phyloP scores from a whole-genome alignment of 805 yeast genomes.

The Kodamaea neixiangensis region DNA sequence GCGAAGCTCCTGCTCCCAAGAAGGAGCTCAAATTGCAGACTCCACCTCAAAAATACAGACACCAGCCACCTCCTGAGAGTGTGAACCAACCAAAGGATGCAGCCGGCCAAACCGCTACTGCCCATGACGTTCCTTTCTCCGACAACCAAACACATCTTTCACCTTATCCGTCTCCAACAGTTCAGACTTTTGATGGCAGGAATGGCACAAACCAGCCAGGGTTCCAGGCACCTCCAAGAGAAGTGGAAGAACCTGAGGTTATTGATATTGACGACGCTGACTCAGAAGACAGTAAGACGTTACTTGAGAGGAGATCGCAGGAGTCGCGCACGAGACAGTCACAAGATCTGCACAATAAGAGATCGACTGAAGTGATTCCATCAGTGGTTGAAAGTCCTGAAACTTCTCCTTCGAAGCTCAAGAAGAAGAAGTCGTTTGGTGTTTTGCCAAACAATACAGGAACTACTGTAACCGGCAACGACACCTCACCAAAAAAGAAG shows the following conservation, averaged over 20 bases:
- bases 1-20: background rate
- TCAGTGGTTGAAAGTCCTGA: conserved; percentile 13
- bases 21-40: conserved; percentile 4
- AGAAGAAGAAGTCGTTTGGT: conserved; percentile 18
- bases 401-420: conserved; percentile 16
- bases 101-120: background rate
- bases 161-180: conserved; percentile 12
- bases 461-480: conserved; percentile 7
- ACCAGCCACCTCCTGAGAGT: conserved; percentile 7
- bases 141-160: conserved; percentile 3
- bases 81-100: background rate
- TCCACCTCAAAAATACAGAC: conserved; percentile 11
- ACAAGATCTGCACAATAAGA: conserved; percentile 3
- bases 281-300: conserved; percentile 7
- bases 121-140: background rate
- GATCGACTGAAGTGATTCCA: conserved; percentile 1
- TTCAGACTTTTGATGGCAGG: conserved; percentile 2
- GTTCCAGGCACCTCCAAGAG: background rate
- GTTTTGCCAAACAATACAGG: conserved; percentile 14
- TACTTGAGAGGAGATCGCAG: background rate
- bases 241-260: conserved; percentile 1
- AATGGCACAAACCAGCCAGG: background rate
- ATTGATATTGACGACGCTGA: conserved; percentile 11
- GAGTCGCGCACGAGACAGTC: conserved; percentile 2
- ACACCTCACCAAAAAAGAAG: conserved; percentile 16